These are phyloP conservation scores for Saccharomycopsis sp. DNA, from an alignment of 805 yeast species.

Conservation along the genomic window DNA sequence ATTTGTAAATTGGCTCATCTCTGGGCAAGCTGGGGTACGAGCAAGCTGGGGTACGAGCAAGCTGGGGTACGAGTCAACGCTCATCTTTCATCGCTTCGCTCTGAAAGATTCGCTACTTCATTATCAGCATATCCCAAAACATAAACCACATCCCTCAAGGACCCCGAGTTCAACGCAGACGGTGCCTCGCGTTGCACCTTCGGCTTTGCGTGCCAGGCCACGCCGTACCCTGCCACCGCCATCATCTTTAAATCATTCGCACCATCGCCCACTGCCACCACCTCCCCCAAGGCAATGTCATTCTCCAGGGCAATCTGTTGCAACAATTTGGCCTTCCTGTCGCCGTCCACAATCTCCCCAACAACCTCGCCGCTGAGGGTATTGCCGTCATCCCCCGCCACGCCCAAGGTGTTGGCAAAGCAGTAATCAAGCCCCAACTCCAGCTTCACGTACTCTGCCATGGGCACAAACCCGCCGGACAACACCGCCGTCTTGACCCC, in stretches of 20 bases:
- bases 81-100: no score
- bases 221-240: conserved; percentile 84
- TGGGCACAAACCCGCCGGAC: conserved; percentile 89
- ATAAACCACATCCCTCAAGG: conserved; percentile 68
- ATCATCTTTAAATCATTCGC: conserved; percentile 94
- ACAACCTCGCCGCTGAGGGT: conserved; percentile 63
- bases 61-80: no score
- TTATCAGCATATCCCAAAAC: conserved; percentile 63
- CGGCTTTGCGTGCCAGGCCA: conserved; percentile 98
- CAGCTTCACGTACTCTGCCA: conserved; percentile 67
- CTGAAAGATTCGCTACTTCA: conserved; percentile 36
- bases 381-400: conserved; percentile 38
- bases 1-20: no score
- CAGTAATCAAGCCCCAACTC: conserved; percentile 75
- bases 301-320: conserved; percentile 50
- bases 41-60: no score
- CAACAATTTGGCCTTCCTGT: conserved; percentile 67
- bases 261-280: conserved; percentile 93
- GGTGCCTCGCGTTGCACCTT: conserved; percentile 82
- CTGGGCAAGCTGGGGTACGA: no score
- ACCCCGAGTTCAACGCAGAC: conserved; percentile 62
- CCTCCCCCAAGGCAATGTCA: conserved; percentile 39
- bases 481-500: conserved; percentile 78
- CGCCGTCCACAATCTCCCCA: conserved; percentile 84
- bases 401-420: conserved; percentile 62